These are phyloP conservation scores for Isabelozyma rhagii DNA, from an alignment of 805 yeast species.

Conservation along the genomic window DNA sequence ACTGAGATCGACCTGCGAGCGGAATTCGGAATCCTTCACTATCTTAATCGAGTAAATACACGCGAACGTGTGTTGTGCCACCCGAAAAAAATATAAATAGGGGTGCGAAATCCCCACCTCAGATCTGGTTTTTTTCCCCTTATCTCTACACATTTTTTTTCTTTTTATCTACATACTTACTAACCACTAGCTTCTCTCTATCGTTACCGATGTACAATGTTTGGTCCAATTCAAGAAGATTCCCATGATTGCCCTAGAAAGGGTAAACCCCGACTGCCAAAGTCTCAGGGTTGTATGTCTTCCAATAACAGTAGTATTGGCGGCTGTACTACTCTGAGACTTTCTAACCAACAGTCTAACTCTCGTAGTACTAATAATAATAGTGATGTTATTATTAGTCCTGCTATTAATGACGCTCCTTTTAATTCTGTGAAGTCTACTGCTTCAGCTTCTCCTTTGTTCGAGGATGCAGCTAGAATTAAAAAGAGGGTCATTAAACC, in stretches of 20 bases:
- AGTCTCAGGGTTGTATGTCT: conserved; percentile 26
- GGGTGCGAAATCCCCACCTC: background rate
- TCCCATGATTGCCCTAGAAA: conserved; percentile 28
- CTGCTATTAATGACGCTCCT: background rate
- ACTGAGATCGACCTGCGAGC: background rate
- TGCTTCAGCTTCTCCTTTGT: conserved; percentile 17
- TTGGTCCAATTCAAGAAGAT: conserved; percentile 22
- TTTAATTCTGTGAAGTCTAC: conserved; percentile 11
- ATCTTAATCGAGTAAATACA: background rate
- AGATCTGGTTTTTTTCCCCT: background rate
- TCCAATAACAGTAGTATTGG: background rate
- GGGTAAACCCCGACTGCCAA: conserved; percentile 37
- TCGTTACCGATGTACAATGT: conserved; percentile 5
- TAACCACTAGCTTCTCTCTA: background rate
- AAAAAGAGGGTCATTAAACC: background rate
- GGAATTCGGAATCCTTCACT: background rate
- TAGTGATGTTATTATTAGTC: background rate
- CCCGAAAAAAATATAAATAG: background rate
- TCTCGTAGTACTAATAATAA: background rate
- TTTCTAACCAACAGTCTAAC: background rate
- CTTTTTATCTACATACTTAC: background rate
- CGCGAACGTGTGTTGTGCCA: background rate
- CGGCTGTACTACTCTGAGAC: conserved; percentile 1
- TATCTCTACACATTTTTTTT: background rate
- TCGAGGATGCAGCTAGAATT: conserved; percentile 22